A percentile compares a stretch with the other conserved stretches of the same genome.
phyloP scores from a whole-genome alignment of 352 stramenopile species.

The Globisporangium iwayamae region DNA sequence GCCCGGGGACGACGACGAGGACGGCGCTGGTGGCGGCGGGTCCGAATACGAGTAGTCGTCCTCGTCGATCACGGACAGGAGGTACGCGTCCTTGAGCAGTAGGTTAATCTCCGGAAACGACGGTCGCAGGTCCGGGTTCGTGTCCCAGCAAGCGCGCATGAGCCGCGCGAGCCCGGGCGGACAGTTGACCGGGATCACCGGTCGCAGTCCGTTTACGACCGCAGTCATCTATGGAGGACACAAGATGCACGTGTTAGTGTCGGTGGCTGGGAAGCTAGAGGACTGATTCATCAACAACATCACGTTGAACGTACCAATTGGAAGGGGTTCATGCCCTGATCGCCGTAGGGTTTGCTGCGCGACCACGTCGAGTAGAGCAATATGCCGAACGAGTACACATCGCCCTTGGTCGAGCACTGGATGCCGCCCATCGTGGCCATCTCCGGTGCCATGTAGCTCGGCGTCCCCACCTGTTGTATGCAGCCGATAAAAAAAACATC shows the following conservation, averaged over 20 bases:
- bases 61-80: conserved; percentile 53
- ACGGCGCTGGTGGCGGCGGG: conserved; percentile 23
- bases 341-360: conserved; percentile 83
- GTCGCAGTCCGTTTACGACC: conserved; percentile 80
- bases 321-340: conserved; percentile 89
- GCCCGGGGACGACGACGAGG: conserved; percentile 30
- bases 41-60: conserved; percentile 54
- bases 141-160: conserved; percentile 85
- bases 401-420: conserved; percentile 84
- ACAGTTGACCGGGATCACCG: conserved; percentile 82
- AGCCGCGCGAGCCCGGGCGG: conserved; percentile 66
- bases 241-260: conserved; percentile 9
- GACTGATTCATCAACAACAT: not conserved
- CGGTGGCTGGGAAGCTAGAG: not conserved
- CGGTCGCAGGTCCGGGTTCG: conserved; percentile 60
- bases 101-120: conserved; percentile 81
- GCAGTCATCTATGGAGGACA: conserved; percentile 66
- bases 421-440: conserved; percentile 89
- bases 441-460: conserved; percentile 89
- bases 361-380: conserved; percentile 87
- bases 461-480: conserved; percentile 64
- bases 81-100: conserved; percentile 69
- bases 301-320: conserved; percentile 54
- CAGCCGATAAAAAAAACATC: not conserved
- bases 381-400: conserved; percentile 86